These are phyloP conservation scores for Colletotrichum chlorophyti DNA, from an alignment of 2,329 filamentous ascomycete genomes.

Conservation along the genomic window DNA sequence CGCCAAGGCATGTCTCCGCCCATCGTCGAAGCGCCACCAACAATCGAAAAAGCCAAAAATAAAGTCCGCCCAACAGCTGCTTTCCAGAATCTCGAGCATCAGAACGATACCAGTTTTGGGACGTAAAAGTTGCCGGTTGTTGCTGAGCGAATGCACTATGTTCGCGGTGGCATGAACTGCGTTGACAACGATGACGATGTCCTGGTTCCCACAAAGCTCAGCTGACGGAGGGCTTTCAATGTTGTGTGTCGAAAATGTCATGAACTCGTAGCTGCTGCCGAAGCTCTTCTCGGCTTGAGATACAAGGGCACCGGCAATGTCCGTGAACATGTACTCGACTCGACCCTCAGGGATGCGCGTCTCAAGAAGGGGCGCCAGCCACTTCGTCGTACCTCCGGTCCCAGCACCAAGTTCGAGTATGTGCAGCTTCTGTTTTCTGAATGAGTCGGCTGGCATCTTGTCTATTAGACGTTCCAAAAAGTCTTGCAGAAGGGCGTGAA, in stretches of 20 bases:
- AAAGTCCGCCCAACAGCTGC: no score
- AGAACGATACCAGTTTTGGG: no score
- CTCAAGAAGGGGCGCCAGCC: no score
- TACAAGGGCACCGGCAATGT: neutral
- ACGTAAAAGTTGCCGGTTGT: no score
- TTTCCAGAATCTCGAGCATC: no score
- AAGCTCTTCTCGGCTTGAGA: neutral
- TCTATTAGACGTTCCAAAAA: neutral
- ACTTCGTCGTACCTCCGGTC: conserved; percentile 10
- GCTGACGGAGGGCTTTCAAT: neutral
- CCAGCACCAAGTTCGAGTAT: conserved; percentile 11
- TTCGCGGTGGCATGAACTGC: neutral
- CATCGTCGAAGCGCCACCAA: no score
- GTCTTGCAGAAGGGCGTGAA: neutral
- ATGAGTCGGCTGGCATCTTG: neutral
- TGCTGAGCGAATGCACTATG: neutral
- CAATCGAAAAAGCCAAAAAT: no score
- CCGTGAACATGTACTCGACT: neutral
- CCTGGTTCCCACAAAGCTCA: neutral
- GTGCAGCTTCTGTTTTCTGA: neutral
- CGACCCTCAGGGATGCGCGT: neutral
- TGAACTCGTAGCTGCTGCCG: neutral
- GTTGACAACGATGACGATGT: neutral
- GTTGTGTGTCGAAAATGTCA: neutral
- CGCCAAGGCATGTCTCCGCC: no score